Evolutionary conservation across 2,329 filamentous ascomycete genomes (phyloP), one percentile per base, ranked within the genome.

Genomic region (Arthrobotrys sphaeroides): DNA sequence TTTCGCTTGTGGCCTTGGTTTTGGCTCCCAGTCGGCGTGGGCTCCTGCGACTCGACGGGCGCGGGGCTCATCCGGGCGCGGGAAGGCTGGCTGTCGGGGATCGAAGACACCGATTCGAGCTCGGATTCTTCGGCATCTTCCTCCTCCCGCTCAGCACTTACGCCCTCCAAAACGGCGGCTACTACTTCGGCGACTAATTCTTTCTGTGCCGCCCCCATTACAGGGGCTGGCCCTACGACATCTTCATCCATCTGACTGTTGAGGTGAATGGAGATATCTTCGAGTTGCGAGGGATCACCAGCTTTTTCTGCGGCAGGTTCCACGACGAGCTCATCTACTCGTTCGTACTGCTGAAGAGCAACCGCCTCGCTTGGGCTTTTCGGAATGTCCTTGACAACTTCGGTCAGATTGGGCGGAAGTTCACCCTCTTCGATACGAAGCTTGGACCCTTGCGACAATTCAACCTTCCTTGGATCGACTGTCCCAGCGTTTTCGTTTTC

Each of bases 1-100:
- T 74, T 74, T 49, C 70, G 51, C 40, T 74, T 74, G 24, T 74
- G 70, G 22, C 70, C 64, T 36, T 68, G 62, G 26, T 16, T 59
- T 26, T 42, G 70, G 9, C 31, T 67, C 7, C 22, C 38, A 2
- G 62, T 51, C 3, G 55, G 13, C 3, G 22, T 38, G 12, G 36
- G 16, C 24, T 74, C 70, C 1, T 45, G 55, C 9, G 70, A 64
- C 33, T 68, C 70, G 2, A 38, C n/a, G 1, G 55, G n/a, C n/a
- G n/a, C 24, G 12, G 36, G 66, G 47, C 62, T 59, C n/a, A 9
- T 55, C 5, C 62, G 55, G 12, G 47, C 55, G 18, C 38, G 62
- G 3, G 70, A 74, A 2, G 70, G 67, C 13, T 65, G 70, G 22
- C 70, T 74, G 38, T 74, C 70, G 6, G 70, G 70, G 7, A 74